Evolutionary conservation across 2,329 filamentous ascomycete species (phyloP).

Genomic region (Ceratocystis colombiana): DNA sequence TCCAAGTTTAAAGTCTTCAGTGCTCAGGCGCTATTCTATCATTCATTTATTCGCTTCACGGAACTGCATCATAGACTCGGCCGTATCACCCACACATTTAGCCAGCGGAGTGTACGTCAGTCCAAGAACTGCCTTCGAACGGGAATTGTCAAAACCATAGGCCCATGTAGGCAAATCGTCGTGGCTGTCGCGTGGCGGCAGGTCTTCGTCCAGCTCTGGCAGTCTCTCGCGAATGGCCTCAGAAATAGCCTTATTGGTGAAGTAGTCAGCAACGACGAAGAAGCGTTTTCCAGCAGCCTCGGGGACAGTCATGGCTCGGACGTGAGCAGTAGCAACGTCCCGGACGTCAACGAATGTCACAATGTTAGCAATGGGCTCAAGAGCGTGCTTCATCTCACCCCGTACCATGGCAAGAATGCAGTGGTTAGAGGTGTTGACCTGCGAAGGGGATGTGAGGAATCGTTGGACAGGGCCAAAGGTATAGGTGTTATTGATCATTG

Average conservation of each 20-base stretch:
- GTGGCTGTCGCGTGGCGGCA: conserved; percentile 34
- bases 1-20: neutral
- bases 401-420: conserved; percentile 53
- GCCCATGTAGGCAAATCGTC: conserved; percentile 31
- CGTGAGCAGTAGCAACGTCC: conserved; percentile 53
- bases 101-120: conserved; percentile 42
- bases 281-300: conserved; percentile 53
- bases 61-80: conserved; percentile 17
- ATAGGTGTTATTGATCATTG: conserved; percentile 52
- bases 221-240: conserved; percentile 32
- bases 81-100: conserved; percentile 39
- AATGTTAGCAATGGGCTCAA: conserved; percentile 40
- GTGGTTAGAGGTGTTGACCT: conserved; percentile 48
- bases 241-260: conserved; percentile 35
- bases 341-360: conserved; percentile 46
- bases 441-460: conserved; percentile 37
- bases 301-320: conserved; percentile 47
- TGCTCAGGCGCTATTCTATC: neutral
- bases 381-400: conserved; percentile 48
- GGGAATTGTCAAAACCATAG: conserved; percentile 42
- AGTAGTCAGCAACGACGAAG: conserved; percentile 41
- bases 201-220: conserved; percentile 29
- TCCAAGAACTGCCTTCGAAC: conserved; percentile 41
- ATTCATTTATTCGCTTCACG: neutral
- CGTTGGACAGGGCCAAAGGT: conserved; percentile 52